phyloP scores from a whole-genome alignment of 371 early-diverging fungal genomes.

The Apophysomyces sp. region DNA sequence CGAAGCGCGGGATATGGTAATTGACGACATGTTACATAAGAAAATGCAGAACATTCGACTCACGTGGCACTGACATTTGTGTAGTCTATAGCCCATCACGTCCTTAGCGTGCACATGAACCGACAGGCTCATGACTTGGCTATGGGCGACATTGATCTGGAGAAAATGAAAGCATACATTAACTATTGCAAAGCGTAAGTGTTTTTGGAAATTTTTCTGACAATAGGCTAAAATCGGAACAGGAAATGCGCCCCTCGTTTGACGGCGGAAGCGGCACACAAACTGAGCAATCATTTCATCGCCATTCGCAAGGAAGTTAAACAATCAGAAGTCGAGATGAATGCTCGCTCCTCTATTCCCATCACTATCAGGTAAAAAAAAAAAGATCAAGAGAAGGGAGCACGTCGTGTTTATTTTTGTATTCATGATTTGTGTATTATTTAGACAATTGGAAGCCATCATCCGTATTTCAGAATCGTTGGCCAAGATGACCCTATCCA shows the following conservation, averaged over 20 bases:
- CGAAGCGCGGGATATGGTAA: conserved; percentile 77
- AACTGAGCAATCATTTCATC: conserved; percentile 95
- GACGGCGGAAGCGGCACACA: conserved; percentile 83
- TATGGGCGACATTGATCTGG: conserved; percentile 83
- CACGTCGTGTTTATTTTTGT: not conserved
- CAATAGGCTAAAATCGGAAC: not conserved
- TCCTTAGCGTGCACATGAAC: conserved; percentile 89
- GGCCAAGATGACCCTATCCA: conserved; percentile 96
- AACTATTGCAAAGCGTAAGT: conserved; percentile 89
- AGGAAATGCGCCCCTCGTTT: conserved; percentile 94
- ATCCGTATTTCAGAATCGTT: conserved; percentile 98
- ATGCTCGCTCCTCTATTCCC: conserved; percentile 90
- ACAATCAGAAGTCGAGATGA: conserved; percentile 72
- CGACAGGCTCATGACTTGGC: conserved; percentile 60
- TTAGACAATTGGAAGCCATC: conserved; percentile 98
- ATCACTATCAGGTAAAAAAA: conserved; percentile 87
- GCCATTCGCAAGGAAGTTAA: conserved; percentile 89
- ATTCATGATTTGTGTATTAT: not conserved
- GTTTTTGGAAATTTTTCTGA: not conserved
- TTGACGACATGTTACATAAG: not conserved
- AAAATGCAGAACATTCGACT: not conserved
- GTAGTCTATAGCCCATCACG: conserved; percentile 90
- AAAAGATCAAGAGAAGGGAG: not conserved
- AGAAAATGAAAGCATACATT: conserved; percentile 93
- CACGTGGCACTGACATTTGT: not conserved